Percentiles rank a stretch among this genome's conserved stretches.
Conservation (phyloP, 2,329 filamentous ascomycete genomes). For the Albophoma yamanashiensis region DNA sequence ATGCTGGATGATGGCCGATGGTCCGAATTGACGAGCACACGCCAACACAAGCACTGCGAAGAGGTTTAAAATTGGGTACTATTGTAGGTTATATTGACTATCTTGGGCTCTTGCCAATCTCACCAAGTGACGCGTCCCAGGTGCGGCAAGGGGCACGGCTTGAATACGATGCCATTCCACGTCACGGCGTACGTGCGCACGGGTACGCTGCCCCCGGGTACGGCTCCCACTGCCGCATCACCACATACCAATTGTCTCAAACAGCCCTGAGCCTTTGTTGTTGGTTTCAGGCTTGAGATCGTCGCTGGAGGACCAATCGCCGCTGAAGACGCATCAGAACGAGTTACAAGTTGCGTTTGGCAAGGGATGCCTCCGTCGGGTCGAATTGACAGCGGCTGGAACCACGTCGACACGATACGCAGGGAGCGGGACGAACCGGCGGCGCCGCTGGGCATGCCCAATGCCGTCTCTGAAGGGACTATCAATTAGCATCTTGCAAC, state of each 20-base stretch:
- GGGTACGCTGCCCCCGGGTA: not conserved
- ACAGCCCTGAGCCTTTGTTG: not conserved
- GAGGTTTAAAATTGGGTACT: not conserved
- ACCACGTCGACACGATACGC: not conserved
- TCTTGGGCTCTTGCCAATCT: not conserved
- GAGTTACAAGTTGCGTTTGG: not conserved
- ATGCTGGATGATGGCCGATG: not conserved
- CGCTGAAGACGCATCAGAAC: not conserved
- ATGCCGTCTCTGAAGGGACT: not conserved
- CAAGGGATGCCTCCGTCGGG: not conserved
- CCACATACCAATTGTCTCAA: not conserved
- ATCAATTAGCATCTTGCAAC: not conserved
- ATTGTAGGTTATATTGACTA: not conserved
- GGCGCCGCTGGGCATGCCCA: not conserved
- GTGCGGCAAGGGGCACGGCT: not conserved
- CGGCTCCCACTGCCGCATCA: not conserved
- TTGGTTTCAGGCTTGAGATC: not conserved
- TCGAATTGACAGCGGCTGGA: not conserved
- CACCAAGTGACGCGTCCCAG: not conserved
- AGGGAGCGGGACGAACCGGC: not conserved
- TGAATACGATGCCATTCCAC: not conserved
- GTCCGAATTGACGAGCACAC: not conserved
- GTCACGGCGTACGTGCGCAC: not conserved
- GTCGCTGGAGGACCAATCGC: not conserved
- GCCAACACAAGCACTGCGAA: not conserved